phyloP scores from a whole-genome alignment of 2,329 filamentous ascomycete species.

The Trichoderma sp. region DNA sequence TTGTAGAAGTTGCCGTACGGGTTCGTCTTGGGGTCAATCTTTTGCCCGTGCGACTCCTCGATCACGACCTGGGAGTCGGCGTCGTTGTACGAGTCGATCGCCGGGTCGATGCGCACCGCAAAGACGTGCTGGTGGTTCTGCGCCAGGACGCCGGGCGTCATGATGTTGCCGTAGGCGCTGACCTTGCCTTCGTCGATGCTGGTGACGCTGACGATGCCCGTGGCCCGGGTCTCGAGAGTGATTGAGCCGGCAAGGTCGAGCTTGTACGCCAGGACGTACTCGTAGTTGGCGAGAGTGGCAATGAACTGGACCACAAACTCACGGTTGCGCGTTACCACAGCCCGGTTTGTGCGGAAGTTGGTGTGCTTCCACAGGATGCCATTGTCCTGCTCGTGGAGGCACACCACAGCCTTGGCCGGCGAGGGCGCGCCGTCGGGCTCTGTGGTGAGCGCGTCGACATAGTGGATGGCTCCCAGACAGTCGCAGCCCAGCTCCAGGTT shows the following conservation, averaged over 20 bases:
- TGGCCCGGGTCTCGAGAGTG: conserved; percentile 64
- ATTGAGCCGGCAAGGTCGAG: conserved; percentile 66
- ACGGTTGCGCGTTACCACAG: conserved; percentile 61
- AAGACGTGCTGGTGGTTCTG: conserved; percentile 75
- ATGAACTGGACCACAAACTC: conserved; percentile 70
- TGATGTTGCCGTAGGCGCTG: conserved; percentile 61
- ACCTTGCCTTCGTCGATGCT: conserved; percentile 59
- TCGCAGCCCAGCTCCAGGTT: conserved; percentile 70
- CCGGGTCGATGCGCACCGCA: conserved; percentile 64
- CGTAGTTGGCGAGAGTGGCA: conserved; percentile 71
- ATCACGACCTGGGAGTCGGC: conserved; percentile 54
- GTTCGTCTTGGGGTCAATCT: conserved; percentile 55
- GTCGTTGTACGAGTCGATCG: conserved; percentile 53
- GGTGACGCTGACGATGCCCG: conserved; percentile 64
- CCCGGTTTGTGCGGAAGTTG: conserved; percentile 65
- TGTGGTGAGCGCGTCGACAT: conserved; percentile 60
- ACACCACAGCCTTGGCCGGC: conserved; percentile 61
- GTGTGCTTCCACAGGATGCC: conserved; percentile 74
- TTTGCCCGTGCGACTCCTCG: conserved; percentile 43
- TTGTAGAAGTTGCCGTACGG: conserved; percentile 64
- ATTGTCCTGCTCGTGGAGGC: conserved; percentile 70
- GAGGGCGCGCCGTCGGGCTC: conserved; percentile 56
- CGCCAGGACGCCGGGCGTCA: conserved; percentile 65
- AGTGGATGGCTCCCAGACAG: conserved; percentile 68
- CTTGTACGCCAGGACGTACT: conserved; percentile 58